Percentiles rank a stretch among this genome's conserved stretches.
These are phyloP conservation scores for Flagelloscypha sp. DNA, from an alignment of 768 basidiomycete genomes.

Conservation along the genomic window DNA sequence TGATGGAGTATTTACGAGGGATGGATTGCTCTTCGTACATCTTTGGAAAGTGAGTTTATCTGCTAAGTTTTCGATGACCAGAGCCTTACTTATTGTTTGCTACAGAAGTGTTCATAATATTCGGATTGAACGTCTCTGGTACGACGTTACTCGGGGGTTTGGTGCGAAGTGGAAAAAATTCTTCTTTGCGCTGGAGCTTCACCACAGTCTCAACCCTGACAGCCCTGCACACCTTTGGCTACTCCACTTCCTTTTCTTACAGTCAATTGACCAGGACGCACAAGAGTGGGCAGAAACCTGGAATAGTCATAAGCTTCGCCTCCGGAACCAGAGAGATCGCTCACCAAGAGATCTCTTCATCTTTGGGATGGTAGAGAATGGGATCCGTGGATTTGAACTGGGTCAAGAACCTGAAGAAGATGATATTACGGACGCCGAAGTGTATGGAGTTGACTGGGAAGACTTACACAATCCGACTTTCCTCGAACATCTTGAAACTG, in stretches of 20 bases:
- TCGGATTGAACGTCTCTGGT: slow-evolving; percentile 30
- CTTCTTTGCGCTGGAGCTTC: slow-evolving; percentile 36
- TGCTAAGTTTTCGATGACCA: neutral
- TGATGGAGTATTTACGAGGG: slow-evolving; percentile 12
- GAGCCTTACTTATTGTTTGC: neutral
- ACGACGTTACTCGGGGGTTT: slow-evolving; percentile 23
- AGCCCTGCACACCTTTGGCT: slow-evolving; percentile 27
- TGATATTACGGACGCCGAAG: slow-evolving; percentile 2
- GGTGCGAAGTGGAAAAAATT: slow-evolving; percentile 35
- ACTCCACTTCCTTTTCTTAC: slow-evolving; percentile 27
- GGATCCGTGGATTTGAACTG: slow-evolving; percentile 10
- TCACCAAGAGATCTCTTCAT: slow-evolving; percentile 24
- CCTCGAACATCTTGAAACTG: neutral
- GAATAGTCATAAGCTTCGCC: slow-evolving; percentile 24
- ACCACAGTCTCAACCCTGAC: slow-evolving; percentile 21
- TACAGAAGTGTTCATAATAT: slow-evolving; percentile 29
- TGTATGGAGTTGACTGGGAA: slow-evolving; percentile 8
- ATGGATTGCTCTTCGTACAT: slow-evolving; percentile 15
- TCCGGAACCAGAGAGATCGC: slow-evolving; percentile 14
- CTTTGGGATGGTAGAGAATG: slow-evolving; percentile 22
- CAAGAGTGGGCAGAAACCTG: slow-evolving; percentile 21
- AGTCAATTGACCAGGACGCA: slow-evolving; percentile 18
- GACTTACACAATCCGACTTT: slow-evolving; percentile 1
- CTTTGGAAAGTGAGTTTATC: slow-evolving; percentile 16
- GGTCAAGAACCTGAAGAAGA: slow-evolving; percentile 1